These are phyloP conservation scores for Carex myosuroides DNA, from an alignment of 176 grass and related monocot species.

Conservation along the genomic window DNA sequence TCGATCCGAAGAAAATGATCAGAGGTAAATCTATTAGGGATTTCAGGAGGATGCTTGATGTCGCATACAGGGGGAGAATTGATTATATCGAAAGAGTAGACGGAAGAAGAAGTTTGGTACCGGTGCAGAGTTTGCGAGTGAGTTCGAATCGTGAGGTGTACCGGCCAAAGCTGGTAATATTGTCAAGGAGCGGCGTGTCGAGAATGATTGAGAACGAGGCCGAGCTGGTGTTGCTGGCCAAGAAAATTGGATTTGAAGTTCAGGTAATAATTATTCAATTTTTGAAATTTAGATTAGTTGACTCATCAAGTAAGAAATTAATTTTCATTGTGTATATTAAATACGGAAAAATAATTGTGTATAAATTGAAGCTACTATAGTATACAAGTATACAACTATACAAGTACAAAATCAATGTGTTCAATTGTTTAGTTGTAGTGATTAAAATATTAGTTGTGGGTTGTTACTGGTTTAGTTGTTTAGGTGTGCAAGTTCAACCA, in stretches of 20 bases:
- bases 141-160: neutral
- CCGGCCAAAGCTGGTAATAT: slow-evolving; percentile 37
- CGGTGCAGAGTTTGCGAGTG: neutral
- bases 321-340: neutral
- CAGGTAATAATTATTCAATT: slow-evolving; percentile 20
- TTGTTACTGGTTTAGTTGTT: neutral
- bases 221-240: slow-evolving; percentile 24
- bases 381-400: too few species aligned
- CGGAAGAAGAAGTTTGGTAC: slow-evolving; percentile 20
- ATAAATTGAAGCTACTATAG: neutral
- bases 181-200: slow-evolving; percentile 46
- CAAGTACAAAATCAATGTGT: neutral
- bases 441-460: neutral
- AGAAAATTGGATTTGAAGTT: slow-evolving; percentile 52
- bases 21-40: slow-evolving; percentile 43
- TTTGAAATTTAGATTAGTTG: neutral
- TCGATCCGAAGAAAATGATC: slow-evolving; percentile 34
- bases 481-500: neutral
- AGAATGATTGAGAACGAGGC: slow-evolving; percentile 76
- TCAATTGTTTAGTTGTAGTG: neutral
- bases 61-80: slow-evolving; percentile 52
- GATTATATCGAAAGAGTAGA: slow-evolving; percentile 34
- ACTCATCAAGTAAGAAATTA: neutral
- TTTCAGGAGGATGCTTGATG: slow-evolving; percentile 61
- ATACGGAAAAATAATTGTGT: neutral